Evolutionary conservation across 2,329 filamentous ascomycete species (phyloP).

Genomic region (Karstenula rhodostoma): DNA sequence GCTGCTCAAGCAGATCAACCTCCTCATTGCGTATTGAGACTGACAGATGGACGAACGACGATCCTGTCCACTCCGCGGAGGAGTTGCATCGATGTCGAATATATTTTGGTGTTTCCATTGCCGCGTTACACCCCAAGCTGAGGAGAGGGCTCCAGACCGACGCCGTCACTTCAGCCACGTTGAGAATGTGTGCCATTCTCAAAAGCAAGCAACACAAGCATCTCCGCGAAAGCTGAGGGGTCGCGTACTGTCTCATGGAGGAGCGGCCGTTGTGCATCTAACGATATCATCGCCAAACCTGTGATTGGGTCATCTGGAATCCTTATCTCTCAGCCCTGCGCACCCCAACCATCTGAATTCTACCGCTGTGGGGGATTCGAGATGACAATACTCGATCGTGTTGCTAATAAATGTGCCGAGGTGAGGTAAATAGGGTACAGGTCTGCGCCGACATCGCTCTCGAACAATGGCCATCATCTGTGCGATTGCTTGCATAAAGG

Average conservation of each 20-base stretch:
- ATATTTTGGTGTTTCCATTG: not conserved
- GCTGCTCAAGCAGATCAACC: not conserved
- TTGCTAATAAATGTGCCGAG: conserved; percentile 11
- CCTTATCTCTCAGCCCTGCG: conserved; percentile 29
- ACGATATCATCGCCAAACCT: not conserved
- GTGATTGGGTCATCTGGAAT: conserved; percentile 21
- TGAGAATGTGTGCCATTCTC: not conserved
- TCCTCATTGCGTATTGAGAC: not conserved
- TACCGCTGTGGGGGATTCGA: conserved; percentile 4
- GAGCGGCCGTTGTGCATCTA: conserved; percentile 18
- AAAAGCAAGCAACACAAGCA: conserved; percentile 21
- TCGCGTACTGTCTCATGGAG: conserved; percentile 25
- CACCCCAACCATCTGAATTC: conserved; percentile 2
- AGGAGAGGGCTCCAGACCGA: not conserved
- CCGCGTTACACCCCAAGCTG: not conserved
- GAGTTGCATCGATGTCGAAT: not conserved
- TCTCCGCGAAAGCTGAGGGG: conserved; percentile 15
- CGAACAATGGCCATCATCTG: not conserved
- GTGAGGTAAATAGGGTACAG: not conserved
- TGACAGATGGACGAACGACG: not conserved
- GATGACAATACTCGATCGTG: conserved; percentile 13
- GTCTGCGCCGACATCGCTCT: conserved; percentile 13
- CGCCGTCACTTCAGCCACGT: not conserved
- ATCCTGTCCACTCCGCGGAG: not conserved
- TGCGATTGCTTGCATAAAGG: not conserved